A percentile compares a stretch with the other conserved stretches of the same genome.
These are phyloP conservation scores for Diplodia intermedia DNA, from an alignment of 2,329 filamentous ascomycete genomes.

Conservation along the genomic window DNA sequence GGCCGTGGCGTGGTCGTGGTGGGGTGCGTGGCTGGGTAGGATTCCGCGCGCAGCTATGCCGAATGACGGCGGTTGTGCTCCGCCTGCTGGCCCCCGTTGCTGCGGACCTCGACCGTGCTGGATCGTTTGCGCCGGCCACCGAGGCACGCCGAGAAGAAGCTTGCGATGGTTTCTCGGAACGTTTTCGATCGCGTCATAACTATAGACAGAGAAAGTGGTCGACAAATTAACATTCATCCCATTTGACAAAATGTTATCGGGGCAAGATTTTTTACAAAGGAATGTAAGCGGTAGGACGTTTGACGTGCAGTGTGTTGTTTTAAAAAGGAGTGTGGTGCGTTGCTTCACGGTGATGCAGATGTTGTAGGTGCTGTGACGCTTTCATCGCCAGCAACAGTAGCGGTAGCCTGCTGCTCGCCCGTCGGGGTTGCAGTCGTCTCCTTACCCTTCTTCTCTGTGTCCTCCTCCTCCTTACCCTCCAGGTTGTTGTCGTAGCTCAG, in stretches of 20 bases:
- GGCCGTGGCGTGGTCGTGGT: neutral
- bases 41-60: slow-evolving; percentile 12
- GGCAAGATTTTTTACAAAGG: slow-evolving; percentile 25
- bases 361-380: slow-evolving; percentile 23
- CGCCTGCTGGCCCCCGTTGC: neutral
- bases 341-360: slow-evolving; percentile 25
- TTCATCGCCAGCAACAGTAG: slow-evolving; percentile 25
- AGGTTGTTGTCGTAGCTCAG: slow-evolving; percentile 13
- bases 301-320: slow-evolving; percentile 6
- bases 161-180: slow-evolving; percentile 30
- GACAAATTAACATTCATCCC: slow-evolving; percentile 29
- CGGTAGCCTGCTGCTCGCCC: slow-evolving; percentile 28
- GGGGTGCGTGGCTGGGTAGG: slow-evolving; percentile 15
- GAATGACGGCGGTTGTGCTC: slow-evolving; percentile 22
- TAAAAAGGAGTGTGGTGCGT: slow-evolving; percentile 7
- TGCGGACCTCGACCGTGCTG: neutral
- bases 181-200: slow-evolving; percentile 24
- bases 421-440: slow-evolving; percentile 26
- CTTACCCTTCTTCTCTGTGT: slow-evolving; percentile 29
- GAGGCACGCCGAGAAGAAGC: slow-evolving; percentile 31
- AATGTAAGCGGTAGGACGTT: slow-evolving; percentile 26
- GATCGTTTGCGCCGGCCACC: slow-evolving; percentile 24
- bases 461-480: slow-evolving; percentile 22
- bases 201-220: slow-evolving; percentile 13
- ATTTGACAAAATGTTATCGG: slow-evolving; percentile 16